Evolutionary conservation across 768 basidiomycete species (phyloP), one percentile per base, ranked within the genome.

Genomic region (Pholiota conissans): DNA sequence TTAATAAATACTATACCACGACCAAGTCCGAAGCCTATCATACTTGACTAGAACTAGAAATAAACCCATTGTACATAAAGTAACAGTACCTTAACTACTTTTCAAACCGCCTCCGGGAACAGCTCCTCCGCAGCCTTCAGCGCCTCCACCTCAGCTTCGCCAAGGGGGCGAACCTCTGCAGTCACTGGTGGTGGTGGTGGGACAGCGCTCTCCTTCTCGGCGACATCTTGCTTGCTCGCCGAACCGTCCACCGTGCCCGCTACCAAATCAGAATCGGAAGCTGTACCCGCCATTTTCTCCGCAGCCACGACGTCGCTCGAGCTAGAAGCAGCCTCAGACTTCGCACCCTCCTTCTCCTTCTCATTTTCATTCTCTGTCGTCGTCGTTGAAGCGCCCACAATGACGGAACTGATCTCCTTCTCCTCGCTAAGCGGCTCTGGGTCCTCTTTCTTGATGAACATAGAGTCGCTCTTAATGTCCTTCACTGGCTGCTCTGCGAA

Each of bases 401-500:
- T 56, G n/a, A 66, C 61, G 4, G 62, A 64, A 34, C 61, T 65
- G 49, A 67, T 65, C 37, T 62, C 57, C 58, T 69, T 68, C 48
- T 67, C 58, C 37, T 60, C 61, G 20, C 61, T 51, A 24, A 50
- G 53, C 53, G 55, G 34, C 47, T 48, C 55, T 16, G 55, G 47
- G n/a, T 39, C 35, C 8, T 30, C 39, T 20, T 50, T 50, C 49
- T 29, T 35, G 32, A 46, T 18, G 11, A 55, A 57, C 13, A 60
- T 46, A 0, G 59, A 61, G 48, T 74, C 67, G 62, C 86, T 88
- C 72, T 81, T 82, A 47, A 75, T 66, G 5, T 83, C 79, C 47
- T 76, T 76, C 16, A 70, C 73, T 0, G 73, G 75, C 30, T 78
- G 73, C 28, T 76, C 79, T 0, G 78, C 88, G 64, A 93, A 93